Percentiles rank a stretch among this genome's conserved stretches.
phyloP scores from a whole-genome alignment of 148 eudicot species.

The Selenicereus undatus region DNA sequence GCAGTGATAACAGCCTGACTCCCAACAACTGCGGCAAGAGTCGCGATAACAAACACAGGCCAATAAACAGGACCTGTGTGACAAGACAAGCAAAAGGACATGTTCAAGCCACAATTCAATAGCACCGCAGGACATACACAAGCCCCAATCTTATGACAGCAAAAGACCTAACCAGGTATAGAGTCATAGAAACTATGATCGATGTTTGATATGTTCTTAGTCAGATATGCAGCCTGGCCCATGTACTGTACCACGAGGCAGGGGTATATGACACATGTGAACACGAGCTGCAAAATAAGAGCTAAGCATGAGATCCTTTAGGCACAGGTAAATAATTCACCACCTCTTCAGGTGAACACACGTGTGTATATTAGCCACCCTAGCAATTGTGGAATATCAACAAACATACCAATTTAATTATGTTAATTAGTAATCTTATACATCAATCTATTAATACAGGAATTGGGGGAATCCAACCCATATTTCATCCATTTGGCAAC shows the following conservation, averaged over 20 bases:
- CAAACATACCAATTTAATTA: too few relatives aligned
- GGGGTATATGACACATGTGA: slow-evolving; percentile 68
- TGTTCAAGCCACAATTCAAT: slow-evolving; percentile 11
- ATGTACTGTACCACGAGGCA: slow-evolving; percentile 90
- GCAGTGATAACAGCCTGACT: slow-evolving; percentile 95
- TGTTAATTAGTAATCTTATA: neutral
- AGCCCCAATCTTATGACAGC: neutral
- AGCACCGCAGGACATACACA: neutral
- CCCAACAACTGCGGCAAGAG: slow-evolving; percentile 86
- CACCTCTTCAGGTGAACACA: neutral
- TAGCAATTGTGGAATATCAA: neutral
- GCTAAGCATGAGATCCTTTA: slow-evolving; percentile 9
- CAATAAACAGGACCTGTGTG: slow-evolving; percentile 59
- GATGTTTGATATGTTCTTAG: slow-evolving; percentile 48
- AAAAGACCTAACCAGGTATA: slow-evolving; percentile 65
- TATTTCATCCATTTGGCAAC: neutral
- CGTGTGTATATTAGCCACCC: neutral
- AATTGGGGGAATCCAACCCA: neutral
- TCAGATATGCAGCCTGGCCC: slow-evolving; percentile 96
- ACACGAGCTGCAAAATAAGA: slow-evolving; percentile 65
- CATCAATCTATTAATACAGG: neutral
- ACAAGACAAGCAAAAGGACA: slow-evolving; percentile 22
- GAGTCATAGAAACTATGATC: slow-evolving; percentile 70
- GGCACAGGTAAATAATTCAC: neutral
- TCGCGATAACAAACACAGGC: slow-evolving; percentile 93